Conservation (phyloP, 371 early-diverging fungal genomes). For the Lichtheimia ornata region DNA sequence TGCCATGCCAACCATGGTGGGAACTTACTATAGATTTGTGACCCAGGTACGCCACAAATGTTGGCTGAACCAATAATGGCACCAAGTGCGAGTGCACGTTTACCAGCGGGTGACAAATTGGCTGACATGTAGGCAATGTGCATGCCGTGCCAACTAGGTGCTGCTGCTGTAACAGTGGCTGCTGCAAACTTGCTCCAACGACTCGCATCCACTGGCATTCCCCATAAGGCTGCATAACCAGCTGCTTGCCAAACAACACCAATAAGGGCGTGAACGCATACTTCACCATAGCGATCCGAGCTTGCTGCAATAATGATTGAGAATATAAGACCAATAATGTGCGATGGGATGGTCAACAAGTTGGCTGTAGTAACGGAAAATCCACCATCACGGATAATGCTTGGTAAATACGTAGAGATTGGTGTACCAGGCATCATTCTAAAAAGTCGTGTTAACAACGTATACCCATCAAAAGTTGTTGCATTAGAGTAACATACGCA, state of each 20-base stretch:
- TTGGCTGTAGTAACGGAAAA: conserved; percentile 50
- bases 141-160: conserved; percentile 50
- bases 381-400: conserved; percentile 51
- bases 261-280: conserved; percentile 42
- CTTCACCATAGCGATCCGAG: conserved; percentile 47
- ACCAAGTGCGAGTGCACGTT: conserved; percentile 50
- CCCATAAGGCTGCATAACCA: conserved; percentile 43
- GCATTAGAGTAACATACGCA: not conserved
- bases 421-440: conserved; percentile 46
- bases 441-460: not conserved
- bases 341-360: conserved; percentile 52
- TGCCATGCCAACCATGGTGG: not conserved
- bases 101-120: conserved; percentile 50
- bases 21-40: conserved; percentile 21
- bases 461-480: conserved; percentile 14
- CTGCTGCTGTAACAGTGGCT: conserved; percentile 22
- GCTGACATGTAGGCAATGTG: conserved; percentile 53
- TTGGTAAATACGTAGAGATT: conserved; percentile 44
- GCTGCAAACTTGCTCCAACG: conserved; percentile 45
- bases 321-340: conserved; percentile 40
- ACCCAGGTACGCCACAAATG: conserved; percentile 31
- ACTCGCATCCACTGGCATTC: conserved; percentile 39
- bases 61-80: conserved; percentile 47
- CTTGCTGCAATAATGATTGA: conserved; percentile 48
- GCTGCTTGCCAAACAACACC: conserved; percentile 35